Percentiles rank a stretch among this genome's conserved stretches.
Evolutionary conservation across 2,329 filamentous ascomycete genomes (phyloP).

Genomic region (Trichoderma polysporum): DNA sequence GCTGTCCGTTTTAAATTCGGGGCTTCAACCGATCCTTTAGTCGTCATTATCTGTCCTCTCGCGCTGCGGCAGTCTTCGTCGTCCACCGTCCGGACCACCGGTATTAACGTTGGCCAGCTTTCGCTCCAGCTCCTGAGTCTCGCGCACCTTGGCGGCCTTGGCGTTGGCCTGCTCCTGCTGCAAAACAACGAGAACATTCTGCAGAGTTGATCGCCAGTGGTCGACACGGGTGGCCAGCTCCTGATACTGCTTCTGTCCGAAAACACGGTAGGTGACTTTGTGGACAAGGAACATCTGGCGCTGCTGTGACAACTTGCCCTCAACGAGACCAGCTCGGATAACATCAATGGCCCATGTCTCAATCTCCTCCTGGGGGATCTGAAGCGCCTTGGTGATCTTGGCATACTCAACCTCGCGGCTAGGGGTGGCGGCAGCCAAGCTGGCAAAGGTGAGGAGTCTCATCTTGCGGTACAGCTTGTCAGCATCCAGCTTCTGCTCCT

Average conservation of each 20-base stretch:
- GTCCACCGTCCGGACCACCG: slow-evolving; percentile 32
- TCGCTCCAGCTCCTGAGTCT: slow-evolving; percentile 68
- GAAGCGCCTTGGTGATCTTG: slow-evolving; percentile 78
- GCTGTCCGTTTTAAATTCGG: slow-evolving; percentile 8
- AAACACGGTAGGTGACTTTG: slow-evolving; percentile 93
- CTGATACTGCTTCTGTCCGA: slow-evolving; percentile 96
- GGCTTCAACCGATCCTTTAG: slow-evolving; percentile 34
- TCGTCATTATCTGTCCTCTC: slow-evolving; percentile 59
- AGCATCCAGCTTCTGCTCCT: slow-evolving; percentile 70
- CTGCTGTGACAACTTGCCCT: slow-evolving; percentile 93
- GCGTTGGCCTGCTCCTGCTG: slow-evolving; percentile 79
- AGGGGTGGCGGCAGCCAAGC: slow-evolving; percentile 78
- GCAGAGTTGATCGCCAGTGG: slow-evolving; percentile 83
- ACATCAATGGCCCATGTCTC: slow-evolving; percentile 99
- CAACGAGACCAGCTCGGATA: slow-evolving; percentile 90
- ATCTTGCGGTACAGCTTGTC: slow-evolving; percentile 88
- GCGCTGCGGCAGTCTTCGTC: slow-evolving; percentile 35
- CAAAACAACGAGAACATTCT: slow-evolving; percentile 75
- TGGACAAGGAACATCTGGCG: slow-evolving; percentile 93
- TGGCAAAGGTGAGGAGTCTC: slow-evolving; percentile 89
- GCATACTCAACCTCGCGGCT: slow-evolving; percentile 86
- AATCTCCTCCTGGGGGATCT: slow-evolving; percentile 79
- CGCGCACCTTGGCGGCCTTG: slow-evolving; percentile 73
- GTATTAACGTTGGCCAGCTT: slow-evolving; percentile 52
- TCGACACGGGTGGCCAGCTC: slow-evolving; percentile 89